These are phyloP conservation scores for Pezicula neosporulosa DNA, from an alignment of 2,329 filamentous ascomycete species.

Conservation along the genomic window DNA sequence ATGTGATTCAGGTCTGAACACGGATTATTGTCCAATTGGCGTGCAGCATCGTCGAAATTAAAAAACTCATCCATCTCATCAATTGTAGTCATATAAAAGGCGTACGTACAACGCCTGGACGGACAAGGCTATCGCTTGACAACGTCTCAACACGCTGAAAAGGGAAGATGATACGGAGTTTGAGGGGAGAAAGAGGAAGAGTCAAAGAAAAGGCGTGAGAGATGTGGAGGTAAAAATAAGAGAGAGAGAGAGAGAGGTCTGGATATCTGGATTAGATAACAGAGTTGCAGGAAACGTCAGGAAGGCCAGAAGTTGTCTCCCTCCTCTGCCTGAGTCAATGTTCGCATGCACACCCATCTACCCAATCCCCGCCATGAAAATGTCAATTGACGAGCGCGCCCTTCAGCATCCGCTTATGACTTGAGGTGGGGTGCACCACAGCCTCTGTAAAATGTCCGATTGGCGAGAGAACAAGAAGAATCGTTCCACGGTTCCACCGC, in stretches of 20 bases:
- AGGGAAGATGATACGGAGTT: neutral
- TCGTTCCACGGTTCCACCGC: conserved; percentile 10
- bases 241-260: neutral
- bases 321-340: neutral
- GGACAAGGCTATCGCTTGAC: neutral
- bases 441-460: conserved; percentile 10
- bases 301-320: too few relatives aligned
- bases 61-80: conserved; percentile 59
- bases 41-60: conserved; percentile 53
- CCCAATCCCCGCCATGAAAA: neutral
- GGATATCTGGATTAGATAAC: neutral
- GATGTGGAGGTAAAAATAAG: neutral
- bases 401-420: conserved; percentile 16
- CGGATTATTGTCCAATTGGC: neutral
- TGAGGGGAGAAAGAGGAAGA: conserved; percentile 2
- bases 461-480: conserved; percentile 2
- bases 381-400: conserved; percentile 21
- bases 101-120: conserved; percentile 5
- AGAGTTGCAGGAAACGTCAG: neutral
- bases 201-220: conserved; percentile 19
- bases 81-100: conserved; percentile 33
- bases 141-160: neutral
- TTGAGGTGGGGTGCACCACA: conserved; percentile 8
- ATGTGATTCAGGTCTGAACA: conserved; percentile 13
- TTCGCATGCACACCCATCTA: too few relatives aligned